Evolutionary conservation across 2,329 filamentous ascomycete species (phyloP), one percentile per base, ranked within the genome.

Genomic region (Colletotrichum eleusines): DNA sequence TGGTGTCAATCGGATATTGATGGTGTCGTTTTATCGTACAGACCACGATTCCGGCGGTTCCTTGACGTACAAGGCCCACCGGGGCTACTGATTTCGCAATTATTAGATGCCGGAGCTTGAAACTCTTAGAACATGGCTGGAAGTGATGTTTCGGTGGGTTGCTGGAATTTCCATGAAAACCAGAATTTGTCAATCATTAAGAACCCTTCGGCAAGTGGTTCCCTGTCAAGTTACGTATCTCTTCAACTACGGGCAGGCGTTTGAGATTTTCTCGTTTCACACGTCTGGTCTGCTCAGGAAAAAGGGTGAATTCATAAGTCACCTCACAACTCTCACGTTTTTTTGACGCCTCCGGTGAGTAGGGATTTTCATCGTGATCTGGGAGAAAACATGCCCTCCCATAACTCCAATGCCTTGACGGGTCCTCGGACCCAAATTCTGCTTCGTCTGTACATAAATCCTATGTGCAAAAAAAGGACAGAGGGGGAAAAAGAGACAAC

Each of bases 391-490:
- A 1, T 20, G 16, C 44, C 23, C 62, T 48, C 46, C 38, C 53
- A n/a, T n/a, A 38, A 59, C 58, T 71, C 51, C 51, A 63, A 16
- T 62, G 68, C 57, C 68, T 67, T 64, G 57, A n/a, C 40, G 57
- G 44, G 31, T 23, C 8, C 23, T 23, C 42, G 28, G 42, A 51
- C 67, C 40, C 35, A 55, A 35, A 35, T 48, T 50, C 8, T 38
- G 63, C 57, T 70, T 66, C 20, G 42, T 70, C 67, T 62, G 57
- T 68, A 68, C 68, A 68, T 71, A 54, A 33, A n/a, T 38, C 64
- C 63, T 61, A 62, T 66, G 20, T 66, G 38, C 64, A 46, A 62
- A 33, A 12, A 26, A 46, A 31, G 3, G 31, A 23, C n/a, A 46
- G 9, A 18, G 5, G 11, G 18, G 3, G 2, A n/a, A 11, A 44